These are phyloP conservation scores for Spergularia marina DNA, from an alignment of 148 eudicot genomes.

Conservation along the genomic window DNA sequence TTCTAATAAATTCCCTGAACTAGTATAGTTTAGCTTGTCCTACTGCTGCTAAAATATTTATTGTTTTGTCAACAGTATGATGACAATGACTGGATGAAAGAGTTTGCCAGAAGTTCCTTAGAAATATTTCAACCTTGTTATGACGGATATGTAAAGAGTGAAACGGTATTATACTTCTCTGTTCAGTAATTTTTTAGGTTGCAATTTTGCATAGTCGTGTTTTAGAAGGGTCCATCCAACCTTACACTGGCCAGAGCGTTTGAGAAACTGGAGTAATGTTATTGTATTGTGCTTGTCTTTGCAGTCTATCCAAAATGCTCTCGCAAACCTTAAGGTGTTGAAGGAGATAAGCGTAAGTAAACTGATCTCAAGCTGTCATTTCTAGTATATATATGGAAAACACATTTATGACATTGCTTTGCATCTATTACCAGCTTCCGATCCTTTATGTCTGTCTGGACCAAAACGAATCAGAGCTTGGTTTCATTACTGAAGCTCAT, in stretches of 20 bases:
- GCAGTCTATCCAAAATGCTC: slow-evolving; percentile 23
- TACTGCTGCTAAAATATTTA: background rate
- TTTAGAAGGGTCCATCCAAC: background rate
- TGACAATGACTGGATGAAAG: slow-evolving; percentile 3
- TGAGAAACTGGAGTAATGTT: background rate
- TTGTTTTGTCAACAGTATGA: slow-evolving; percentile 30
- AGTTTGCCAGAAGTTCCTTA: slow-evolving; percentile 51
- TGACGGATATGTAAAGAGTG: slow-evolving; percentile 65
- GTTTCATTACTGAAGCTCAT: slow-evolving; percentile 25
- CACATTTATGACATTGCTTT: background rate
- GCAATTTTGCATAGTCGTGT: background rate
- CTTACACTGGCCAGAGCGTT: too few relatives aligned
- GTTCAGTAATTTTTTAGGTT: too few relatives aligned
- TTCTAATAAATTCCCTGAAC: slow-evolving; percentile 29
- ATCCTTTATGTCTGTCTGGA: background rate
- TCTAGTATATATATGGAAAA: background rate
- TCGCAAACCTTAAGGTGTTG: slow-evolving; percentile 14
- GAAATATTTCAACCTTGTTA: slow-evolving; percentile 59
- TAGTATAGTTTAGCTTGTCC: slow-evolving; percentile 26
- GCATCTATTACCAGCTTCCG: slow-evolving; percentile 10
- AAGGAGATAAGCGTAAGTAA: slow-evolving; percentile 15
- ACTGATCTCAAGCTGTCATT: background rate
- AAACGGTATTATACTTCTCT: slow-evolving; percentile 39
- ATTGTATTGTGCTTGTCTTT: background rate
- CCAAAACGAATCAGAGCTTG: background rate